Evolutionary conservation across 2,329 filamentous ascomycete genomes (phyloP), one percentile per base, ranked within the genome.

Genomic region (Xylariaceae sp.): DNA sequence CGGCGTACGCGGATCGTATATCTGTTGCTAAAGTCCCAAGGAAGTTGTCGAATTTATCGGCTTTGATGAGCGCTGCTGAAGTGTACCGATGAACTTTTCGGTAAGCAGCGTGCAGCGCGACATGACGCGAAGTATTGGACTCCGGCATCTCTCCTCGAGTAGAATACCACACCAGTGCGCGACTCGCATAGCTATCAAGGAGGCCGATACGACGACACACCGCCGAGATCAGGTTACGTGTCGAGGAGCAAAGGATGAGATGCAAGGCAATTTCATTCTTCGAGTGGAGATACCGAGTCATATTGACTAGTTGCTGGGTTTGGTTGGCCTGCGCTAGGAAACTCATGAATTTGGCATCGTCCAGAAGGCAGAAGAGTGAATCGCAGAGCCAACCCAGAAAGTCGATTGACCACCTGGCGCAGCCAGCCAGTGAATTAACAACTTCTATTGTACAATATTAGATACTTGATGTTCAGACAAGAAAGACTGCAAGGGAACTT

Each of bases 371-470:
- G 62, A 86, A 83, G 1, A 88, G 74, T 15, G 77, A 78, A 66
- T 87, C 83, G n/a, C 77, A 76, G 9, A 87, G 71, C 82, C 84
- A 88, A 2, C 81, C 78, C 51, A 88, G 73, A 11, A 95, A 77
- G 61, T 93, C 88, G 42, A 92, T 78, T 0, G 84, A 84, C 92
- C 92, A 97, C 69, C 83, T 87, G 3, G 88, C 84, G 57, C 91
- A 88, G 18, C 90, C 89, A 4, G 87, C 82, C 9, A 95, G 77
- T 50, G 87, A 83, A 47, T 86, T 83, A 1, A 93, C 82, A 10
- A 90, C 84, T 70, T 93, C 90, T 85, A 56, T 37, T 30, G 60
- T 8, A 51, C 51, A 34, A 53, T 35, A 55, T 71, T 57, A 68
- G 63, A 9, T 42, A 50, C 55, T 15, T 10, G 37, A 8, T 9